phyloP scores from a whole-genome alignment of 2,329 filamentous ascomycete genomes.

The Paraconiothyrium sp. region DNA sequence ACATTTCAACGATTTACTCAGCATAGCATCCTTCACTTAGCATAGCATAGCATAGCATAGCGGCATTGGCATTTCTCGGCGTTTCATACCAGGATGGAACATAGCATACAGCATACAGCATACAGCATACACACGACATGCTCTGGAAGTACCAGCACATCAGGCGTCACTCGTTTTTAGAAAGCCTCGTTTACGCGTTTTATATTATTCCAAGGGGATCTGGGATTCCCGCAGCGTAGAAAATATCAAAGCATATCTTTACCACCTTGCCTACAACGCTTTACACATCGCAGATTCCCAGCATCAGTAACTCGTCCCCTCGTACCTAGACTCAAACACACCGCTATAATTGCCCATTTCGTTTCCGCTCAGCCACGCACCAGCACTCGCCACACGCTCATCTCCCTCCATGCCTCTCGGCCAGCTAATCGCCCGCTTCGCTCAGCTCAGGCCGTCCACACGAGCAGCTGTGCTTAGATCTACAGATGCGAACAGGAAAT shows the following conservation, averaged over 20 bases:
- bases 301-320: too few relatives aligned
- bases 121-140: not conserved
- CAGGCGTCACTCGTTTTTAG: slow-evolving; percentile 6
- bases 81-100: not conserved
- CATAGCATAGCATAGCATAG: slow-evolving; percentile 9
- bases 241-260: not conserved
- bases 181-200: not conserved
- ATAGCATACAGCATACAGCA: not conserved
- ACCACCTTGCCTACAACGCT: too few relatives aligned
- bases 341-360: too few relatives aligned
- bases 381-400: too few relatives aligned
- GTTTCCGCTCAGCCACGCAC: too few relatives aligned
- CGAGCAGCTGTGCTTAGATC: not conserved
- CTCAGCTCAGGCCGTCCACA: not conserved
- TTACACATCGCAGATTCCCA: too few relatives aligned
- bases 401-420: too few relatives aligned
- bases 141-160: not conserved
- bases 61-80: slow-evolving; percentile 7
- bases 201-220: not conserved
- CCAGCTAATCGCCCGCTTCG: not conserved
- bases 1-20: not conserved
- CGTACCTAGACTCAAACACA: too few relatives aligned
- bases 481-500: not conserved
- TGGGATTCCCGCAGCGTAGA: not conserved
- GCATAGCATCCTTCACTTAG: not conserved